Evolutionary conservation across 768 basidiomycete species (phyloP).

Genomic region (Pleurotus pulmonarius): DNA sequence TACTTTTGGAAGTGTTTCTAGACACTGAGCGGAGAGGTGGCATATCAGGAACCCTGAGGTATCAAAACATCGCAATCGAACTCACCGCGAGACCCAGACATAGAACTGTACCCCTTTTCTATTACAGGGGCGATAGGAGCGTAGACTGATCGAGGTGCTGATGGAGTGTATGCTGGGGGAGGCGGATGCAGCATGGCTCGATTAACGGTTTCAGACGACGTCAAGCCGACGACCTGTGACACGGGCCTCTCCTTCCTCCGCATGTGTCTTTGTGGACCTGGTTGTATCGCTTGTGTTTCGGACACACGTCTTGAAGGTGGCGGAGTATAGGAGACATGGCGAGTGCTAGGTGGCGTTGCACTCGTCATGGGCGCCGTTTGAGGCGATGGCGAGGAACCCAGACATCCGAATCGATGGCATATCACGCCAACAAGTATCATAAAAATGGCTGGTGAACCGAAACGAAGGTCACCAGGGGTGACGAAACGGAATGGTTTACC

Average conservation of each 20-base stretch:
- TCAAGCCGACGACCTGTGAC: neutral
- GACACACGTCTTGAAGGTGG: neutral
- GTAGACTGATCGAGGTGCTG: neutral
- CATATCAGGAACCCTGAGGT: neutral
- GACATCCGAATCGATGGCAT: conserved; percentile 5
- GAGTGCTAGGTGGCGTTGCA: neutral
- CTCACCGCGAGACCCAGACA: neutral
- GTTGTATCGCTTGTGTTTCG: neutral
- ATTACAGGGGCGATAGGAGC: conserved; percentile 2
- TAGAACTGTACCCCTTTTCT: neutral
- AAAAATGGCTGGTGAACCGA: neutral
- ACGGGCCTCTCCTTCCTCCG: conserved; percentile 3
- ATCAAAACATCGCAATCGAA: neutral
- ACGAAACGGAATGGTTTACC: neutral
- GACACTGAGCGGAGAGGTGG: neutral
- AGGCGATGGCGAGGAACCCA: neutral
- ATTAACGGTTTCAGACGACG: conserved; percentile 5
- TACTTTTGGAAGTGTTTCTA: conserved; percentile 1
- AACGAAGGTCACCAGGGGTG: neutral
- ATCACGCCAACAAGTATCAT: conserved; percentile 3
- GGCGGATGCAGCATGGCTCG: conserved; percentile 1
- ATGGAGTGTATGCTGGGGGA: conserved; percentile 2
- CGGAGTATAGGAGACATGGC: neutral
- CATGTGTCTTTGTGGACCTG: neutral
- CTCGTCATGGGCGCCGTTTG: neutral